Percentiles rank a stretch among this genome's conserved stretches.
These are phyloP conservation scores for Solanum ahanhuiri DNA, from an alignment of 257 asterid species.

Conservation along the genomic window DNA sequence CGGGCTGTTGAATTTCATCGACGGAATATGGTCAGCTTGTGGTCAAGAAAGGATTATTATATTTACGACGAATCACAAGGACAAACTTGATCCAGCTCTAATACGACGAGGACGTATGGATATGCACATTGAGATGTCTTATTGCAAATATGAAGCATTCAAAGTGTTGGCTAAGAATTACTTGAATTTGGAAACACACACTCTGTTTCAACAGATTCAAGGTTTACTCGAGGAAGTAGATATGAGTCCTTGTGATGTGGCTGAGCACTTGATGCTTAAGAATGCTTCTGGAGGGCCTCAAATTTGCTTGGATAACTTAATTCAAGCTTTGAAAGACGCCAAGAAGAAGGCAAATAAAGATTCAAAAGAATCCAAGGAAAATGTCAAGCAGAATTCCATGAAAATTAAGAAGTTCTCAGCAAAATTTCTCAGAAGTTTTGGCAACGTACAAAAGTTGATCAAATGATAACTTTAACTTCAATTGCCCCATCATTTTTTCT, in stretches of 20 bases:
- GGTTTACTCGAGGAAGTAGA: not conserved
- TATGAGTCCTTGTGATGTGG: not conserved
- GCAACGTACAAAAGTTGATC: not conserved
- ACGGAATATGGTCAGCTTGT: constrained; percentile 1
- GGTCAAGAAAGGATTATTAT: not conserved
- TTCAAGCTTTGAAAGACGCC: not conserved
- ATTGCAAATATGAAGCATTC: not conserved
- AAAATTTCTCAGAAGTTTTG: not conserved
- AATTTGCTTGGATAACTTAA: constrained; percentile 2
- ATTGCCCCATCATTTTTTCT: not conserved
- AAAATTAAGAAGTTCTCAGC: not conserved
- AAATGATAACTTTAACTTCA: not conserved
- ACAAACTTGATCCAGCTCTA: not conserved
- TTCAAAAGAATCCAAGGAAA: not conserved
- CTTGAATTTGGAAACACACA: not conserved
- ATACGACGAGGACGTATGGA: not conserved
- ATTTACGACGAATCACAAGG: not conserved
- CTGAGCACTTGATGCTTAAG: constrained; percentile 1
- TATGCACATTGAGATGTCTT: constrained; percentile 2
- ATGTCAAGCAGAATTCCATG: not conserved
- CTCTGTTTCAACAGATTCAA: not conserved
- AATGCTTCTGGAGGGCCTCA: not conserved
- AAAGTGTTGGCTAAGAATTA: constrained; percentile 2
- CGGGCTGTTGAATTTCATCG: not conserved
- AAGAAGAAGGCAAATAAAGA: not conserved